A percentile compares a stretch with the other conserved stretches of the same genome.
phyloP scores from a whole-genome alignment of 352 stramenopile species.

The Discostella stelligera region DNA sequence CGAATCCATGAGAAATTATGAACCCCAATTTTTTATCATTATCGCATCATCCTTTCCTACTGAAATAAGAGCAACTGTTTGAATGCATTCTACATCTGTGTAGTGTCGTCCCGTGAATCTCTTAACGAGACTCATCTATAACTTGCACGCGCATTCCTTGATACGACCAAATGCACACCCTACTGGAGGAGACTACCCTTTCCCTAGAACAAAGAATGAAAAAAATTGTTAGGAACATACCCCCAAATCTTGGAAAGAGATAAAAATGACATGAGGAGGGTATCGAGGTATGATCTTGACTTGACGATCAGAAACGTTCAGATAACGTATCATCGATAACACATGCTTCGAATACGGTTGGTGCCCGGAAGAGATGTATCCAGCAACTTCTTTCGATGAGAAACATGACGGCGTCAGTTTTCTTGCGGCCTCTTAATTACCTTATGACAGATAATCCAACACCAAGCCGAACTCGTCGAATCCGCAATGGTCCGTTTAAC shows the following conservation, averaged over 20 bases:
- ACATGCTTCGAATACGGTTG: neutral
- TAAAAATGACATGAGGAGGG: conserved; percentile 15
- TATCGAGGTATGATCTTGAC: neutral
- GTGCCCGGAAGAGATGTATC: neutral
- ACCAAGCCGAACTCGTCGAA: neutral
- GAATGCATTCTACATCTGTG: neutral
- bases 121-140: neutral
- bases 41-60: conserved; percentile 23
- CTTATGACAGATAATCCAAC: neutral
- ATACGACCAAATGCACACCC: neutral
- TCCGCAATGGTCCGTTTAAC: neutral
- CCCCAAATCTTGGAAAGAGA: neutral
- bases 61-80: conserved; percentile 15
- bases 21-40: conserved; percentile 47
- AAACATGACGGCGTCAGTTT: neutral
- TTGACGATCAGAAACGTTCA: neutral
- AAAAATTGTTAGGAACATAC: neutral
- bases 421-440: neutral
- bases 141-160: neutral
- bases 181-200: neutral
- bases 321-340: neutral
- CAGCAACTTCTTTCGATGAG: neutral
- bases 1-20: conserved; percentile 30
- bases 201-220: neutral
- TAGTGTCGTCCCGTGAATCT: neutral